These are phyloP conservation scores for Stenocarpella maydis DNA, from an alignment of 2,329 filamentous ascomycete genomes.

Conservation along the genomic window DNA sequence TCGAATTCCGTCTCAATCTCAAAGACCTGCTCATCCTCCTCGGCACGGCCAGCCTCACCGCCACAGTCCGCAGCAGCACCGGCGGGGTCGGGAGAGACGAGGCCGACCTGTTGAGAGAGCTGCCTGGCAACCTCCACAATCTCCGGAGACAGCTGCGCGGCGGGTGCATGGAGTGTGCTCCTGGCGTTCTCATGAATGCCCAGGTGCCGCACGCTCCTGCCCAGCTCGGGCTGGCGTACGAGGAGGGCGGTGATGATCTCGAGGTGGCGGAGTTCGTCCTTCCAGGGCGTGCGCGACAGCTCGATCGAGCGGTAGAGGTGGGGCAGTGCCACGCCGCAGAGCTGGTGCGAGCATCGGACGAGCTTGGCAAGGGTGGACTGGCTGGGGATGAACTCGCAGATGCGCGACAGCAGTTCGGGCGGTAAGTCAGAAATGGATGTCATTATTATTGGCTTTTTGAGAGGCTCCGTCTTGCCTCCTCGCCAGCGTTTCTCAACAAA, in stretches of 20 bases:
- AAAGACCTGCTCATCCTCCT: slow-evolving; percentile 10
- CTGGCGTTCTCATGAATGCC: slow-evolving; percentile 13
- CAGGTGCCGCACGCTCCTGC: slow-evolving; percentile 19
- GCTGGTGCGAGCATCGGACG: slow-evolving; percentile 19
- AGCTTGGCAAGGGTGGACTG: slow-evolving; percentile 19
- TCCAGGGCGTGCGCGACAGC: slow-evolving; percentile 11
- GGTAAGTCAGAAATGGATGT: slow-evolving; percentile 21
- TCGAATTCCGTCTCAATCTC: slow-evolving; percentile 7
- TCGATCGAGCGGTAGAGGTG: slow-evolving; percentile 24
- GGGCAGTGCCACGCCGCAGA: slow-evolving; percentile 11
- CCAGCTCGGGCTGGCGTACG: slow-evolving; percentile 18
- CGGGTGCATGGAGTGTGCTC: neutral
- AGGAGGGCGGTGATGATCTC: slow-evolving; percentile 22
- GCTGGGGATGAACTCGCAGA: slow-evolving; percentile 28
- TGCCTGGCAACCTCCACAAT: neutral
- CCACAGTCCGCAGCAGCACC: neutral
- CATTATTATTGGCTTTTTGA: neutral
- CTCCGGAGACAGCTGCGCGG: neutral
- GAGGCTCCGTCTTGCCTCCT: neutral
- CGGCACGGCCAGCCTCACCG: neutral
- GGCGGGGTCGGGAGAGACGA: neutral
- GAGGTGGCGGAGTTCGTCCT: slow-evolving; percentile 16
- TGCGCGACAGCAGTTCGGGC: slow-evolving; percentile 21
- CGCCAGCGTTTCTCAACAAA: neutral
- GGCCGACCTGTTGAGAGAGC: neutral